Evolutionary conservation across 2,329 filamentous ascomycete genomes (phyloP).

Genomic region (Microcyclospora tardicrescens): DNA sequence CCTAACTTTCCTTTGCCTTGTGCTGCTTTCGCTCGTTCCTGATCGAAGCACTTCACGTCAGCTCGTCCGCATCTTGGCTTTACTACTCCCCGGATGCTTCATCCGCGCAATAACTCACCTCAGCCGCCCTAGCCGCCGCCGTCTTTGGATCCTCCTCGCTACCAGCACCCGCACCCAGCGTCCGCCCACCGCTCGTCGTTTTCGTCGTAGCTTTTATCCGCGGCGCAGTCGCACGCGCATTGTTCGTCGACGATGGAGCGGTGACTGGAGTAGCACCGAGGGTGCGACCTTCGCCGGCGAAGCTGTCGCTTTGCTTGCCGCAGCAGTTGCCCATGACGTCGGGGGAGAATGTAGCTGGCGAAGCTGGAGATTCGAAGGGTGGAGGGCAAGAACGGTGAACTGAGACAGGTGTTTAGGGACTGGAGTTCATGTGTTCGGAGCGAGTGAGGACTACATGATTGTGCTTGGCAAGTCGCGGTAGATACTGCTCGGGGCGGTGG

Average conservation of each 20-base stretch:
- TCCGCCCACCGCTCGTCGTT: constrained; percentile 37
- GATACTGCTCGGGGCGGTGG: too few species aligned
- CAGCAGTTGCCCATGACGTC: constrained; percentile 71
- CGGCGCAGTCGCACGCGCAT: constrained; percentile 28
- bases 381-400: too few species aligned
- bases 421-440: too few species aligned
- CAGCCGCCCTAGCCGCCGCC: constrained; percentile 69
- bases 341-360: constrained; percentile 1
- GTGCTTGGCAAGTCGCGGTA: too few species aligned
- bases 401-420: too few species aligned
- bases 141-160: constrained; percentile 46
- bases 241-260: constrained; percentile 29
- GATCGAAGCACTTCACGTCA: constrained; percentile 2
- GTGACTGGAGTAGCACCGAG: constrained; percentile 45
- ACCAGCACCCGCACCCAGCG: constrained; percentile 40
- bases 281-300: constrained; percentile 58
- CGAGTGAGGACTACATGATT: too few species aligned
- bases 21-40: constrained; percentile 54
- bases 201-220: constrained; percentile 20
- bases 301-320: constrained; percentile 59
- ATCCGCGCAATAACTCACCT: constrained; percentile 44
- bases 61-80: constrained; percentile 1
- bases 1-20: constrained; percentile 56
- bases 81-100: background rate
- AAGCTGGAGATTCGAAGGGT: too few species aligned